These are phyloP conservation scores for Penicillium subrubescens DNA, from an alignment of 495 filamentous ascomycete genomes.

Conservation along the genomic window DNA sequence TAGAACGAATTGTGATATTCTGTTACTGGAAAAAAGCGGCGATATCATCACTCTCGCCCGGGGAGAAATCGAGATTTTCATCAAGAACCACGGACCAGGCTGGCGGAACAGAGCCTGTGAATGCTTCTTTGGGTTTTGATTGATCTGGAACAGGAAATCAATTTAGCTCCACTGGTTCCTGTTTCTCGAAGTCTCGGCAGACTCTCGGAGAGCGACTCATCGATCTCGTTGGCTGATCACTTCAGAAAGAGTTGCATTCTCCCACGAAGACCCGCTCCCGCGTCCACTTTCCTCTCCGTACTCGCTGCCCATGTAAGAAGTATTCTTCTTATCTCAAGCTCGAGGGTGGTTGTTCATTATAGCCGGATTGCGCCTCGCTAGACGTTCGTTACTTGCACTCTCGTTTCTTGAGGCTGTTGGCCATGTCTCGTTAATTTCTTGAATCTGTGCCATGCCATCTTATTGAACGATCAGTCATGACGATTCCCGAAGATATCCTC, in stretches of 20 bases:
- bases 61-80: not conserved
- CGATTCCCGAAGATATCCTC: slow-evolving; percentile 34
- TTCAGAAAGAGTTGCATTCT: not conserved
- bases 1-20: not conserved
- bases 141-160: not conserved
- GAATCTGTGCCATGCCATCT: slow-evolving; percentile 10
- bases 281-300: slow-evolving; percentile 13
- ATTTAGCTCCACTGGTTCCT: slow-evolving; percentile 8
- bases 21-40: not conserved
- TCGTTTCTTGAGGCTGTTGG: not conserved
- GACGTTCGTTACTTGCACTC: not conserved
- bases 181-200: not conserved
- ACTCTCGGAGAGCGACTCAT: not conserved
- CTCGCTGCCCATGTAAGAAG: not conserved
- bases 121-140: not conserved
- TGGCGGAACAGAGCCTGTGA: not conserved
- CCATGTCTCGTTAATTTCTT: slow-evolving; percentile 4
- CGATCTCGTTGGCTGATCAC: slow-evolving; percentile 14
- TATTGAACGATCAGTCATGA: slow-evolving; percentile 22
- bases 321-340: not conserved
- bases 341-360: slow-evolving; percentile 4
- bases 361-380: not conserved
- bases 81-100: not conserved
- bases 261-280: slow-evolving; percentile 11
- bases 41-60: not conserved